Evolutionary conservation across 768 basidiomycete species (phyloP), one percentile per base, ranked within the genome.

Genomic region (Russula ochroleuca): DNA sequence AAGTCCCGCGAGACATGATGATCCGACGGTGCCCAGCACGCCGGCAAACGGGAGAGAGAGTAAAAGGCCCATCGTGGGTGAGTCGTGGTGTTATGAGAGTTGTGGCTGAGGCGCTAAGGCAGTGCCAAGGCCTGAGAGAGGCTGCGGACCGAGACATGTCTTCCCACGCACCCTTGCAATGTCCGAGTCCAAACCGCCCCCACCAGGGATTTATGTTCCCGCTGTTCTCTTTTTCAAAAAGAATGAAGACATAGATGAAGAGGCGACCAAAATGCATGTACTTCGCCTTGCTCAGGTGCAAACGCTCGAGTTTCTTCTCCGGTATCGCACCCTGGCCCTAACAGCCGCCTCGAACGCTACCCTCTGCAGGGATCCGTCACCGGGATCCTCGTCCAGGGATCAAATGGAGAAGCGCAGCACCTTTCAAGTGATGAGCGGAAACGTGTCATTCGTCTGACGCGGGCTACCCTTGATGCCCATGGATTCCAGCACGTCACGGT

Each of bases 1-100:
- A 33, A 91, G 69, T 5, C 90, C 90, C 1, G 85, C 88, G 15
- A 98, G 77, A 69, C 89, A 92, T 74, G 94, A 95, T 13, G 92
- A 81, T 1, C 82, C 93, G 52, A 98, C 78, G 9, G 88, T 81
- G 23, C 85, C 81, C 37, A 91, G 74, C 23, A 82, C 77, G 61
- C 90, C 87, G 55, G 83, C 81, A 15, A 92, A 72, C 14, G 90
- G 90, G 10, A 92, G 73, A 57, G 89, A 91, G 67, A 92, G 70
- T 51, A 92, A 74, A 37, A 89, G 70, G 66, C 90, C 90, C 90
- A 92, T 92, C 69, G 33, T 37, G 33, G 35, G 25, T n/a, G n/a
- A n/a, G n/a, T n/a, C n/a, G n/a, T n/a, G n/a, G n/a, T 17, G 49
- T 50, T 52, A 11, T 33, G 31, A 2, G 17, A 19, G 7, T 41